Conservation (phyloP, 2,329 filamentous ascomycete genomes). For the Phaeophleospora eucalypticola region DNA sequence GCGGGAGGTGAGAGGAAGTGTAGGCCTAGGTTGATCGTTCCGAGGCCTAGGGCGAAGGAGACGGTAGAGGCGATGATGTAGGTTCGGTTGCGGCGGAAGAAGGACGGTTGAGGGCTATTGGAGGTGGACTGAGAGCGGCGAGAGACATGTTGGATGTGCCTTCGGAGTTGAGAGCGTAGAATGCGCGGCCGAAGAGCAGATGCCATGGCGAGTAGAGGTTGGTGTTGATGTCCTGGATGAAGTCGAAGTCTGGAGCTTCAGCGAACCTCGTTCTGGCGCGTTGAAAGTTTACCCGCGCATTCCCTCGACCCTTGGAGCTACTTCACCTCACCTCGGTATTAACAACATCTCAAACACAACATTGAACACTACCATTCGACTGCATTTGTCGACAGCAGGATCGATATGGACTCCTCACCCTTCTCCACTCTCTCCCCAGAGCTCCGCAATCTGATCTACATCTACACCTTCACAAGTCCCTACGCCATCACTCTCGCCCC, state of each 20-base stretch:
- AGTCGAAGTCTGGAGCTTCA: not conserved
- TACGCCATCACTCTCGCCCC: constrained; percentile 20
- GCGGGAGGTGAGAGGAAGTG: constrained; percentile 44
- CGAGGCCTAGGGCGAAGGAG: constrained; percentile 5
- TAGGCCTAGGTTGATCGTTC: constrained; percentile 22
- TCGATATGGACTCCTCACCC: constrained; percentile 4
- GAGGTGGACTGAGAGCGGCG: constrained; percentile 22
- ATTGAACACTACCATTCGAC: not conserved
- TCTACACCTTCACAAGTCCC: constrained; percentile 17
- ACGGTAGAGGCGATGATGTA: not conserved
- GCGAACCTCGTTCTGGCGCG: too few species aligned
- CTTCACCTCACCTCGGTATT: not conserved
- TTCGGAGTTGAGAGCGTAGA: constrained; percentile 13
- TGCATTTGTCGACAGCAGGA: not conserved
- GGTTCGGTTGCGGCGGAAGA: constrained; percentile 6
- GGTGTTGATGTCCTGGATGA: not conserved
- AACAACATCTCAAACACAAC: too few species aligned
- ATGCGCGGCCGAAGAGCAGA: constrained; percentile 2
- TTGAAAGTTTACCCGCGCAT: not conserved
- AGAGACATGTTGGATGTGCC: constrained; percentile 17
- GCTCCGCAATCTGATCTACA: constrained; percentile 23
- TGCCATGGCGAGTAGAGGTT: constrained; percentile 2
- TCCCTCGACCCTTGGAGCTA: too few species aligned
- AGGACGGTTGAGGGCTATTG: constrained; percentile 2
- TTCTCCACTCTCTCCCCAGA: constrained; percentile 11